phyloP scores from a whole-genome alignment of 345 rosid species.

The Aegle marmelos region DNA sequence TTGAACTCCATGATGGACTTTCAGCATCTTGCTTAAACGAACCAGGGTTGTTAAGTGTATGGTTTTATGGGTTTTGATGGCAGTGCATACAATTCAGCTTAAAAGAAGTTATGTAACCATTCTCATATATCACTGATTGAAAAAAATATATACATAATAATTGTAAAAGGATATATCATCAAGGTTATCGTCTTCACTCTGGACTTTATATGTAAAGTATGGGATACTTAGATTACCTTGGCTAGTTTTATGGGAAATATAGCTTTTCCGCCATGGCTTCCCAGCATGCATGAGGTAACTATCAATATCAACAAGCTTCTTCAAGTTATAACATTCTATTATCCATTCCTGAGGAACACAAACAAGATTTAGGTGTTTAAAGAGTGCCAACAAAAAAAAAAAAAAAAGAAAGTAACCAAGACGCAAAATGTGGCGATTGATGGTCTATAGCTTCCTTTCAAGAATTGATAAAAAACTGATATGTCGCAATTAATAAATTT shows the following conservation, averaged over 20 bases:
- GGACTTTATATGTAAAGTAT: background rate
- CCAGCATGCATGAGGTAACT: slow-evolving; percentile 82
- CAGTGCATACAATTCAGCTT: background rate
- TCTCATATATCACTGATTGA: background rate
- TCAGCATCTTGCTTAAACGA: background rate
- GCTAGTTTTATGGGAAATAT: slow-evolving; percentile 20
- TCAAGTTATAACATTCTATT: slow-evolving; percentile 59
- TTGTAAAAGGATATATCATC: background rate
- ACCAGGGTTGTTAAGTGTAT: background rate
- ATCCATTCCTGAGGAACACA: slow-evolving; percentile 69
- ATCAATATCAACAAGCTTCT: slow-evolving; percentile 76
- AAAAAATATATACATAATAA: background rate
- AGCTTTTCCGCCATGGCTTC: slow-evolving; percentile 74
- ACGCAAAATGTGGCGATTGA: background rate
- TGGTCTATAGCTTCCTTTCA: background rate
- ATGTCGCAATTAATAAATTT: background rate
- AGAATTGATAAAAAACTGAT: background rate
- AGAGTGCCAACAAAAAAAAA: background rate
- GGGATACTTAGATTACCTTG: slow-evolving; percentile 32
- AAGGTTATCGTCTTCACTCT: background rate
- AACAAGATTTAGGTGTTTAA: background rate
- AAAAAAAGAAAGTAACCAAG: background rate
- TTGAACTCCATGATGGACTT: background rate
- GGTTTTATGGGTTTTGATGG: background rate
- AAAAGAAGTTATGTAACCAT: background rate